These are phyloP conservation scores for Sclerotinia glacialis DNA, from an alignment of 2,329 filamentous ascomycete genomes.

Conservation along the genomic window DNA sequence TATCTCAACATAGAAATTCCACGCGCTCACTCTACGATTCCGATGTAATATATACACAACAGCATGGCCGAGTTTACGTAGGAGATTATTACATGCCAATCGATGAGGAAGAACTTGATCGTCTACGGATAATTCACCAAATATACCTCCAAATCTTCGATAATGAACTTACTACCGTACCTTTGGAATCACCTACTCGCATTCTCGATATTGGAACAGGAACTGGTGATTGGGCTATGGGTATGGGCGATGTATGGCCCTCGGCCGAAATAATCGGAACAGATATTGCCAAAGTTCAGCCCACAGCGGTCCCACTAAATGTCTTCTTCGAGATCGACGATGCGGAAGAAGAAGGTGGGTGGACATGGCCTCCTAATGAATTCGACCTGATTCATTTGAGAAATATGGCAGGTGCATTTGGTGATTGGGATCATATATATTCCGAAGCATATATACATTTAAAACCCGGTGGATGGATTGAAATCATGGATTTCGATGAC, in stretches of 20 bases:
- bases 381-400: conserved; percentile 62
- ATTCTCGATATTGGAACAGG: conserved; percentile 53
- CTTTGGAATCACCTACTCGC: conserved; percentile 43
- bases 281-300: conserved; percentile 59
- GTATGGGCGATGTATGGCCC: conserved; percentile 52
- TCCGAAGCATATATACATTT: conserved; percentile 46
- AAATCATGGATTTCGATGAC: conserved; percentile 38
- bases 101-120: conserved; percentile 38
- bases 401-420: conserved; percentile 56
- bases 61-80: conserved; percentile 51
- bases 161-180: conserved; percentile 34
- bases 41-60: conserved; percentile 43
- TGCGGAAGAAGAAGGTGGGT: conserved; percentile 44
- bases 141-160: conserved; percentile 35
- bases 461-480: conserved; percentile 38
- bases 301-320: conserved; percentile 57
- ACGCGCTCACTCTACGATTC: conserved; percentile 37
- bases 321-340: conserved; percentile 66
- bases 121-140: conserved; percentile 35
- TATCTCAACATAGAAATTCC: conserved; percentile 32
- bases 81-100: conserved; percentile 44
- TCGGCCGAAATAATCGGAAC: conserved; percentile 55
- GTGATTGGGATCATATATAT: conserved; percentile 55
- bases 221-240: conserved; percentile 62
- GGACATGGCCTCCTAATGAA: conserved; percentile 50